A percentile compares a stretch with the other conserved stretches of the same genome.
Evolutionary conservation across 1,139 yeast species (phyloP).

Genomic region (Hansenula sp.): DNA sequence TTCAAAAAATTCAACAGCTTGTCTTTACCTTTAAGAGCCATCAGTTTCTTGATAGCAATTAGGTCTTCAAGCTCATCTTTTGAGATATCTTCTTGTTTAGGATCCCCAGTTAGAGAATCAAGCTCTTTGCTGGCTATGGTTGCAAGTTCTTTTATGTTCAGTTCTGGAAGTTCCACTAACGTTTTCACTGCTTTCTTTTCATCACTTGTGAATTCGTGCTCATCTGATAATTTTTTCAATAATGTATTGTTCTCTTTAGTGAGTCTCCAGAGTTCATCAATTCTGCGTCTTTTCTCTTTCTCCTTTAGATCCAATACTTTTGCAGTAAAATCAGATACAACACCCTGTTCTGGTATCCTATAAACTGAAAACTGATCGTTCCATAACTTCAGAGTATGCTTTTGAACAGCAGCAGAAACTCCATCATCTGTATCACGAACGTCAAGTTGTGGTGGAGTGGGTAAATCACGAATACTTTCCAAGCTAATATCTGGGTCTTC

Average conservation of each 20-base stretch:
- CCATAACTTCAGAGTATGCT: conserved; percentile 33
- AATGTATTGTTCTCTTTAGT: conserved; percentile 26
- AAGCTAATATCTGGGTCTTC: too few species aligned
- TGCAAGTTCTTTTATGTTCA: conserved; percentile 32
- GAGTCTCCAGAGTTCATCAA: conserved; percentile 21
- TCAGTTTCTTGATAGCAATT: conserved; percentile 50
- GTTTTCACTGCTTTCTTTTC: conserved; percentile 24
- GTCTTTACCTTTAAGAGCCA: conserved; percentile 67
- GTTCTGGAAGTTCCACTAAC: conserved; percentile 25
- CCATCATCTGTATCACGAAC: conserved; percentile 35
- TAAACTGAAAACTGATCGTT: conserved; percentile 50
- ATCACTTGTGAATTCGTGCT: conserved; percentile 23
- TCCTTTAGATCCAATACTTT: conserved; percentile 31
- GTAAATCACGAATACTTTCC: conserved; percentile 29
- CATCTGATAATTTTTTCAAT: conserved; percentile 28
- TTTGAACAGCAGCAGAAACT: conserved; percentile 41
- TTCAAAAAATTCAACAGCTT: conserved; percentile 56
- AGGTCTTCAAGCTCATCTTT: conserved; percentile 37
- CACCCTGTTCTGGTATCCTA: conserved; percentile 66
- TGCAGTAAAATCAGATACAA: conserved; percentile 70
- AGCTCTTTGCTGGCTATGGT: conserved; percentile 29
- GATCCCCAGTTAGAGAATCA: conserved; percentile 1
- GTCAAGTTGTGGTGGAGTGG: conserved; percentile 43
- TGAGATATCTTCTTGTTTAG: conserved; percentile 10
- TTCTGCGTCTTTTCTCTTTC: conserved; percentile 16